phyloP scores from a whole-genome alignment of 2,329 filamentous ascomycete genomes.

The Rhynchosporium graminicola region DNA sequence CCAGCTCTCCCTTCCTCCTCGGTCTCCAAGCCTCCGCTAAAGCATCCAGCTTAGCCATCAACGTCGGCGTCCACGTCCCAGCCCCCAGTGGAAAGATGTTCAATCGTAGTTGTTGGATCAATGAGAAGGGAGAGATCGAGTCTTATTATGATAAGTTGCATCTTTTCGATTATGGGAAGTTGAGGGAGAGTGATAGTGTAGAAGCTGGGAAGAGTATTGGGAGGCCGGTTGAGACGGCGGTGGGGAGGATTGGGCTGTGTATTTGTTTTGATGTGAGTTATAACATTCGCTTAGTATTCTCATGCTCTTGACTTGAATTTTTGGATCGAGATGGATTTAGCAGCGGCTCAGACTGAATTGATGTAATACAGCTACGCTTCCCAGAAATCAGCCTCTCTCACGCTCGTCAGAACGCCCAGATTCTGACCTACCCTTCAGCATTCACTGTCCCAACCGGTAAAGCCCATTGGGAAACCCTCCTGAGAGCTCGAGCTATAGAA shows the following conservation, averaged over 20 bases:
- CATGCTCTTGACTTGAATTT: neutral
- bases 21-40: slow-evolving; percentile 72
- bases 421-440: slow-evolving; percentile 85
- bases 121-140: slow-evolving; percentile 57
- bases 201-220: slow-evolving; percentile 66
- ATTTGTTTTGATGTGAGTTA: slow-evolving; percentile 82
- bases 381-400: slow-evolving; percentile 73
- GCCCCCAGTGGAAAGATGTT: slow-evolving; percentile 52
- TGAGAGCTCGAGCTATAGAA: slow-evolving; percentile 83
- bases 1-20: slow-evolving; percentile 70
- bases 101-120: slow-evolving; percentile 69
- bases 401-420: slow-evolving; percentile 65
- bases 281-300: neutral
- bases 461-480: slow-evolving; percentile 81
- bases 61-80: slow-evolving; percentile 85
- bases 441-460: slow-evolving; percentile 85
- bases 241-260: slow-evolving; percentile 75
- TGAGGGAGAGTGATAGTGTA: slow-evolving; percentile 66
- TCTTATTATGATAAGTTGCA: slow-evolving; percentile 84
- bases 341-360: neutral
- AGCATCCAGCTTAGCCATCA: slow-evolving; percentile 66
- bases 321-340: neutral
- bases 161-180: slow-evolving; percentile 74
- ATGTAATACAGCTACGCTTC: slow-evolving; percentile 62
- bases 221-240: slow-evolving; percentile 68